These are phyloP conservation scores for Hemisphaericaspora lyxosophila DNA, from an alignment of 1,139 yeast species.

Conservation along the genomic window DNA sequence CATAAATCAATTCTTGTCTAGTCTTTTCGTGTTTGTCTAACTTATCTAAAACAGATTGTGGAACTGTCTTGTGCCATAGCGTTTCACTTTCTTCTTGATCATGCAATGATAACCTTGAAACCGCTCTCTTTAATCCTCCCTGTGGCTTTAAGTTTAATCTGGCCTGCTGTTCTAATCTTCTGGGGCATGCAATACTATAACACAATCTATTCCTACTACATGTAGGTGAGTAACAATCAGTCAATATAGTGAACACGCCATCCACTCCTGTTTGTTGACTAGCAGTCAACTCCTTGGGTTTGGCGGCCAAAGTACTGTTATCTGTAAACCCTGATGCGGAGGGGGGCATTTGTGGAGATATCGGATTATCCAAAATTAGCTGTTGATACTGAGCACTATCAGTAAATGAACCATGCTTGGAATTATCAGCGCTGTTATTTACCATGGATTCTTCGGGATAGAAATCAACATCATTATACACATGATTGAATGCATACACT, in stretches of 20 bases:
- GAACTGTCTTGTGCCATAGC: slow-evolving; percentile 92
- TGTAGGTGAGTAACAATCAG: slow-evolving; percentile 96
- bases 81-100: slow-evolving; percentile 82
- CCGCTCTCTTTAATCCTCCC: slow-evolving; percentile 83
- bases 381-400: slow-evolving; percentile 16
- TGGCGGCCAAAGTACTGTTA: background rate
- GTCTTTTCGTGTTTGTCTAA: slow-evolving; percentile 84
- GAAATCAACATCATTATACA: slow-evolving; percentile 42
- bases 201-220: slow-evolving; percentile 87
- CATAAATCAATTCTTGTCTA: slow-evolving; percentile 94
- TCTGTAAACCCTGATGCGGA: background rate
- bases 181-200: slow-evolving; percentile 96
- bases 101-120: slow-evolving; percentile 72
- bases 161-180: slow-evolving; percentile 94
- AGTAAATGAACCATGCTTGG: slow-evolving; percentile 36
- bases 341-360: slow-evolving; percentile 1
- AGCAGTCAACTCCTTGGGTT: slow-evolving; percentile 13
- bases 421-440: slow-evolving; percentile 17
- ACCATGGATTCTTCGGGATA: slow-evolving; percentile 30
- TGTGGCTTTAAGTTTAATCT: slow-evolving; percentile 84
- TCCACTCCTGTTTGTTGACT: slow-evolving; percentile 50
- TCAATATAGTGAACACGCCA: slow-evolving; percentile 88
- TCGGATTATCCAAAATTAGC: background rate
- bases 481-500: slow-evolving; percentile 81
- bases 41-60: slow-evolving; percentile 73